phyloP scores from a whole-genome alignment of 108 stramenopile genomes.

The Poteriospumella lacustris region DNA sequence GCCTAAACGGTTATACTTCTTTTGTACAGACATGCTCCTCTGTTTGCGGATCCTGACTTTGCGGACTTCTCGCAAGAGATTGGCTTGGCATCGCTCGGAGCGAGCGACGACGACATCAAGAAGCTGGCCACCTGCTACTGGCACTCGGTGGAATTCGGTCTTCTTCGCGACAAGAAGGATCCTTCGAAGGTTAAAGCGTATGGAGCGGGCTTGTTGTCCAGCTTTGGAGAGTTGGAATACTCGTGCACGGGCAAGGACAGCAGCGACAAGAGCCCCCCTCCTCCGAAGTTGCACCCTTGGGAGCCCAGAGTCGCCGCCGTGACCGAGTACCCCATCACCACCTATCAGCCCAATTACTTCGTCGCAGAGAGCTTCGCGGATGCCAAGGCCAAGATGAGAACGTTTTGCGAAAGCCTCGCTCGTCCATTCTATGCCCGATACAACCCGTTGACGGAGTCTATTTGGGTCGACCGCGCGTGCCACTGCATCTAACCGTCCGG shows the following conservation, averaged over 20 bases:
- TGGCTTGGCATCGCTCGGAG: conserved; percentile 86
- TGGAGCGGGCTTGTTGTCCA: conserved; percentile 87
- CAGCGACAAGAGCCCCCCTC: conserved; percentile 33
- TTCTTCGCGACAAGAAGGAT: conserved; percentile 60
- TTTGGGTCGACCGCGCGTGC: conserved; percentile 79
- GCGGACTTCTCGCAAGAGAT: conserved; percentile 91
- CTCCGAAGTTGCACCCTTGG: conserved; percentile 76
- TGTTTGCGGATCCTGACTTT: conserved; percentile 94
- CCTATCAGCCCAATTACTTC: conserved; percentile 91
- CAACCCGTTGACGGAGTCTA: conserved; percentile 73
- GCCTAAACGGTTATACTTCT: background rate
- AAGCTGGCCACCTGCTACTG: conserved; percentile 83
- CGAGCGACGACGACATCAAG: conserved; percentile 80
- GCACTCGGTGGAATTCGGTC: conserved; percentile 91
- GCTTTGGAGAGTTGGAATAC: conserved; percentile 91
- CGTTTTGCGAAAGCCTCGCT: conserved; percentile 72
- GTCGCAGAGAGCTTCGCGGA: conserved; percentile 70
- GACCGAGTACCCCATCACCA: conserved; percentile 89
- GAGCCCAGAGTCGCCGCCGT: conserved; percentile 76
- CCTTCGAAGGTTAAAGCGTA: conserved; percentile 69
- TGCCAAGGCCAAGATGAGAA: conserved; percentile 29
- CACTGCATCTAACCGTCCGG: too few species aligned
- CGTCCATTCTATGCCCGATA: conserved; percentile 79
- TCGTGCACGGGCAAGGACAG: conserved; percentile 61
- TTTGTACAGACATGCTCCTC: conserved; percentile 83